These are phyloP conservation scores for Pyrenochaeta sp. DNA, from an alignment of 2,329 filamentous ascomycete genomes.

Conservation along the genomic window DNA sequence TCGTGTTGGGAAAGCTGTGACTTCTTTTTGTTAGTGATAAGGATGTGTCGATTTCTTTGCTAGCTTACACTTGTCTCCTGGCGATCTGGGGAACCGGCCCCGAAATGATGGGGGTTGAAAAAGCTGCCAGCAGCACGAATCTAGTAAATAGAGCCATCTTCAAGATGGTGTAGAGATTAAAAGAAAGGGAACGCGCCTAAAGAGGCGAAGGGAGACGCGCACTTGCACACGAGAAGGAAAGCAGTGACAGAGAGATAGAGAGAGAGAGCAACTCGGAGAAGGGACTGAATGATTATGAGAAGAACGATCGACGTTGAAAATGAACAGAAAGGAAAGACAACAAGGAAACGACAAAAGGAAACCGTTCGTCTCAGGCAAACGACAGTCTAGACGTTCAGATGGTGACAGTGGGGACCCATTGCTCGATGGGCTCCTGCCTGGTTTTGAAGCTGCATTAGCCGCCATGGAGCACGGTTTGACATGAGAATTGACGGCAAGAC, in stretches of 20 bases:
- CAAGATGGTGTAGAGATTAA: slow-evolving; percentile 28
- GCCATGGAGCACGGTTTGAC: slow-evolving; percentile 48
- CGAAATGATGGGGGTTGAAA: slow-evolving; percentile 32
- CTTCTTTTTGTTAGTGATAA: slow-evolving; percentile 26
- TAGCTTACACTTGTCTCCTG: slow-evolving; percentile 38
- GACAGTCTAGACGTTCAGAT: slow-evolving; percentile 34
- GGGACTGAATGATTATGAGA: slow-evolving; percentile 38
- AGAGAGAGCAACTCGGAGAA: too few relatives aligned
- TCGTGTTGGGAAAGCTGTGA: slow-evolving; percentile 38
- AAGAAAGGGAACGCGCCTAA: slow-evolving; percentile 30
- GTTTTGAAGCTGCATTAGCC: slow-evolving; percentile 51
- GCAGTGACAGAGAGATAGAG: slow-evolving; percentile 27
- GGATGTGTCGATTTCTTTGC: not conserved
- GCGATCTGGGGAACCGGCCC: slow-evolving; percentile 43
- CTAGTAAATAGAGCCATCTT: slow-evolving; percentile 33
- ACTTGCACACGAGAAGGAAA: slow-evolving; percentile 28
- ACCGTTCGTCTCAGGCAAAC: slow-evolving; percentile 33
- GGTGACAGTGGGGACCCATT: slow-evolving; percentile 30
- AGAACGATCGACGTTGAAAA: slow-evolving; percentile 41
- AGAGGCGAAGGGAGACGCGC: slow-evolving; percentile 24
- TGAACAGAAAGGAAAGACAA: slow-evolving; percentile 27
- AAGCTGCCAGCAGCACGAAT: slow-evolving; percentile 50
- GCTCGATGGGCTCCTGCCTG: slow-evolving; percentile 29
- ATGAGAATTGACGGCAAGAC: slow-evolving; percentile 31
- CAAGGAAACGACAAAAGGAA: too few relatives aligned